These are phyloP conservation scores for Aspergillus hancockii DNA, from an alignment of 495 filamentous ascomycete species.

Conservation along the genomic window DNA sequence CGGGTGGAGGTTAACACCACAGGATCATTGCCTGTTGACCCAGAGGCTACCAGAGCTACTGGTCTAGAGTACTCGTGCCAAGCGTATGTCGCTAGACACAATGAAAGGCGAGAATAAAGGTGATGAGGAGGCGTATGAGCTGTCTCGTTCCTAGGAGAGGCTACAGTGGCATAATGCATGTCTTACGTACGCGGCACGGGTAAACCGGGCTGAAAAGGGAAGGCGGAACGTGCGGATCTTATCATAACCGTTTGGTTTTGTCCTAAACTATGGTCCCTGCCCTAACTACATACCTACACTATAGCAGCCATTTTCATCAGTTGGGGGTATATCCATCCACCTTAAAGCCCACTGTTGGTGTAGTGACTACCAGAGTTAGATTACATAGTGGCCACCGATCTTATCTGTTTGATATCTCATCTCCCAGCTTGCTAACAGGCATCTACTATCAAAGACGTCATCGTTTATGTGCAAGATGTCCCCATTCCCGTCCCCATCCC, in stretches of 20 bases:
- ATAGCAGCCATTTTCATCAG: too few species aligned
- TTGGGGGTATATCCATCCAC: too few species aligned
- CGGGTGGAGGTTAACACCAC: slow-evolving; percentile 10
- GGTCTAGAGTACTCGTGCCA: neutral
- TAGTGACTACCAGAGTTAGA: too few species aligned
- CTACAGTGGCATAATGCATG: slow-evolving; percentile 47
- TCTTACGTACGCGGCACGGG: slow-evolving; percentile 33
- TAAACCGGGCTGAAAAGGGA: slow-evolving; percentile 20
- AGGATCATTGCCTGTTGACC: slow-evolving; percentile 19
- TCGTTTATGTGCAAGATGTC: too few species aligned
- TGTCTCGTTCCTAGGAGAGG: slow-evolving; percentile 27
- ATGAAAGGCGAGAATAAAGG: neutral
- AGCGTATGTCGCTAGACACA: neutral
- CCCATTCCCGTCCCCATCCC: too few species aligned
- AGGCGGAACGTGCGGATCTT: slow-evolving; percentile 20
- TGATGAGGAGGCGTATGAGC: neutral
- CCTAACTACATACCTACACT: too few species aligned
- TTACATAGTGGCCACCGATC: too few species aligned
- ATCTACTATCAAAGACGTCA: too few species aligned
- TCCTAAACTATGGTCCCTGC: neutral
- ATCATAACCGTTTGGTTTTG: neutral
- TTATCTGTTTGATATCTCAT: too few species aligned
- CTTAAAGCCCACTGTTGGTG: too few species aligned
- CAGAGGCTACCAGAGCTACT: slow-evolving; percentile 5
- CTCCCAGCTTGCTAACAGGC: too few species aligned